These are phyloP conservation scores for Curvularia sp. DNA, from an alignment of 2,329 filamentous ascomycete species.

Conservation along the genomic window DNA sequence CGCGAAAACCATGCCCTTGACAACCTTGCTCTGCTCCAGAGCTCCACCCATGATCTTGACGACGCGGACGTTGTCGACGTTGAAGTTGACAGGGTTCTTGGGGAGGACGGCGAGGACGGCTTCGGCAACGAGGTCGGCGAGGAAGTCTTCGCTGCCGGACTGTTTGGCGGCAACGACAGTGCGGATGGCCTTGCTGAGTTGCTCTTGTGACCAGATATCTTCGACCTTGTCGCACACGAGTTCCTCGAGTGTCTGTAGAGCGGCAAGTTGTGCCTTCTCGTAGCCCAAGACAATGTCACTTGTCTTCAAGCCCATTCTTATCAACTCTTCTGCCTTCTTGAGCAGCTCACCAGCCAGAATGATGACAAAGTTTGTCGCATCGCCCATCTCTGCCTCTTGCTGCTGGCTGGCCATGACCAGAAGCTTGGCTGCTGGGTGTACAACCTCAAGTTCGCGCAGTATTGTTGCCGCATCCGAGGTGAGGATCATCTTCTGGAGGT, in stretches of 20 bases:
- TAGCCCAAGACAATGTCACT: constrained; percentile 96
- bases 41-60: constrained; percentile 99
- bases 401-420: constrained; percentile 99
- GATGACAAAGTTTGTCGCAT: constrained; percentile 97
- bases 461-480: constrained; percentile 98
- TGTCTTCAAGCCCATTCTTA: constrained; percentile 97
- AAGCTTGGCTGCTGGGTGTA: constrained; percentile 96
- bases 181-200: constrained; percentile 92
- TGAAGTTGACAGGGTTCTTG: constrained; percentile 95
- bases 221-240: constrained; percentile 89
- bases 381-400: constrained; percentile 98
- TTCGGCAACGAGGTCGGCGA: constrained; percentile 87
- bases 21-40: constrained; percentile 89
- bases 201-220: constrained; percentile 78
- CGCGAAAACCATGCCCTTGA: constrained; percentile 98
- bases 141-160: constrained; percentile 86
- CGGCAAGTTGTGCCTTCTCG: constrained; percentile 90
- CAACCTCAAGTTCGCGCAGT: constrained; percentile 94
- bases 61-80: constrained; percentile 97
- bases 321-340: constrained; percentile 94
- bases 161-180: constrained; percentile 98
- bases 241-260: constrained; percentile 83
- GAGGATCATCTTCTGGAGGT: constrained; percentile 98
- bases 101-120: constrained; percentile 84
- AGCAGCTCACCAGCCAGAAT: constrained; percentile 92